Percentiles rank a stretch among this genome's conserved stretches.
These are phyloP conservation scores for Penicillium paradoxum DNA, from an alignment of 495 filamentous ascomycete species.

Conservation along the genomic window DNA sequence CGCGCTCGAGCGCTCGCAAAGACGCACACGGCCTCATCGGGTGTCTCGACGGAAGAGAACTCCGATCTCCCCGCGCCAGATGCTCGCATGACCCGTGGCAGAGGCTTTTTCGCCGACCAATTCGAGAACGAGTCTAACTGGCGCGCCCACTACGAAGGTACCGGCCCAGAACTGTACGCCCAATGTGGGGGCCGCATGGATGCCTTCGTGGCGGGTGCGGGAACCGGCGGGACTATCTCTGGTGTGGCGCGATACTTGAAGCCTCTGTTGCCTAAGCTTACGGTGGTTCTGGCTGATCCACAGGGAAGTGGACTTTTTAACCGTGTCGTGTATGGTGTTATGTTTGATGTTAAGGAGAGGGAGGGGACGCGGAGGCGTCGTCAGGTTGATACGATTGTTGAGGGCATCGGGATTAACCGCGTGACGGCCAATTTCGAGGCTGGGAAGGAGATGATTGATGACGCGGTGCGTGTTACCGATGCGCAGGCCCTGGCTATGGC, in stretches of 20 bases:
- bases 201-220: conserved; percentile 93
- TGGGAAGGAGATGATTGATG: conserved; percentile 76
- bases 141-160: conserved; percentile 72
- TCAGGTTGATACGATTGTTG: conserved; percentile 94
- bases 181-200: conserved; percentile 76
- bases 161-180: conserved; percentile 80
- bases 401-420: conserved; percentile 92
- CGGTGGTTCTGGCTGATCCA: conserved; percentile 85
- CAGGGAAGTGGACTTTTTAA: conserved; percentile 94
- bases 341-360: conserved; percentile 83
- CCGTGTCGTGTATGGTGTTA: conserved; percentile 83
- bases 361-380: conserved; percentile 84
- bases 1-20: conserved; percentile 70
- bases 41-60: conserved; percentile 4
- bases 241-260: conserved; percentile 83
- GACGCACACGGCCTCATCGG: conserved; percentile 59
- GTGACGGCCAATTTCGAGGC: conserved; percentile 88
- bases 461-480: conserved; percentile 89
- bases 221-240: conserved; percentile 90
- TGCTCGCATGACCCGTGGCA: conserved; percentile 23
- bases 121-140: conserved; percentile 91
- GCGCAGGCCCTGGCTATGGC: conserved; percentile 90
- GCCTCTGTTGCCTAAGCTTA: conserved; percentile 54
- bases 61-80: conserved; percentile 11
- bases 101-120: conserved; percentile 93